These are phyloP conservation scores for Ilex asprella DNA, from an alignment of 257 asterid genomes.

Conservation along the genomic window DNA sequence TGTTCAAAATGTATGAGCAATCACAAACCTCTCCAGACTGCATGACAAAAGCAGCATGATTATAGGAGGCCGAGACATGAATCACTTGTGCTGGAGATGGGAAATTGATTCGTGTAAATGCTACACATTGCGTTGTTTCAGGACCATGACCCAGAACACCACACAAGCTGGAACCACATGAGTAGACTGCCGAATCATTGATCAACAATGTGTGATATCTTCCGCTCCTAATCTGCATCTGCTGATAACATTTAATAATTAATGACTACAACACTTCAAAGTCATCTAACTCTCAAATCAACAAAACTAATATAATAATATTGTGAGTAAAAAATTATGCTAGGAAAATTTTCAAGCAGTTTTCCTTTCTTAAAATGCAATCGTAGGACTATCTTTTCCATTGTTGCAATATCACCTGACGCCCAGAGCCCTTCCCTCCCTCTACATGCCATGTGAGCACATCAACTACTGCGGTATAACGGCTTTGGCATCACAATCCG, in stretches of 20 bases:
- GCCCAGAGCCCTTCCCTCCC: too few relatives aligned
- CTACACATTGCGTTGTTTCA: conserved; percentile 65
- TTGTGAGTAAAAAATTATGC: too few relatives aligned
- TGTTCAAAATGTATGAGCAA: conserved; percentile 1
- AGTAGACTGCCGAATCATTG: conserved; percentile 51
- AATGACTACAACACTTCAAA: conserved; percentile 10
- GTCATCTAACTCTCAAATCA: neutral
- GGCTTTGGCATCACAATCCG: too few relatives aligned
- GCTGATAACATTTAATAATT: conserved; percentile 24
- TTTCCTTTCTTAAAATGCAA: too few relatives aligned
- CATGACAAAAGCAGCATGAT: conserved; percentile 79
- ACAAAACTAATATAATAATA: too few relatives aligned
- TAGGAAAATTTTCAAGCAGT: too few relatives aligned
- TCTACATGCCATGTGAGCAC: too few relatives aligned
- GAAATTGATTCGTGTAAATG: conserved; percentile 57
- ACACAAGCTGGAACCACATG: conserved; percentile 83
- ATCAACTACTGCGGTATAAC: too few relatives aligned
- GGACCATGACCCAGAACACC: conserved; percentile 95
- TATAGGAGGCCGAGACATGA: conserved; percentile 77
- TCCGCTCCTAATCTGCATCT: conserved; percentile 90
- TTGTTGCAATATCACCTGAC: too few relatives aligned
- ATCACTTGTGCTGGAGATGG: conserved; percentile 42
- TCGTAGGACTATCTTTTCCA: too few relatives aligned
- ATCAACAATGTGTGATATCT: conserved; percentile 78
- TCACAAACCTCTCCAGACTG: conserved; percentile 65